A percentile compares a stretch with the other conserved stretches of the same genome.
These are phyloP conservation scores for Penicillium herquei DNA, from an alignment of 495 filamentous ascomycete species.

Conservation along the genomic window DNA sequence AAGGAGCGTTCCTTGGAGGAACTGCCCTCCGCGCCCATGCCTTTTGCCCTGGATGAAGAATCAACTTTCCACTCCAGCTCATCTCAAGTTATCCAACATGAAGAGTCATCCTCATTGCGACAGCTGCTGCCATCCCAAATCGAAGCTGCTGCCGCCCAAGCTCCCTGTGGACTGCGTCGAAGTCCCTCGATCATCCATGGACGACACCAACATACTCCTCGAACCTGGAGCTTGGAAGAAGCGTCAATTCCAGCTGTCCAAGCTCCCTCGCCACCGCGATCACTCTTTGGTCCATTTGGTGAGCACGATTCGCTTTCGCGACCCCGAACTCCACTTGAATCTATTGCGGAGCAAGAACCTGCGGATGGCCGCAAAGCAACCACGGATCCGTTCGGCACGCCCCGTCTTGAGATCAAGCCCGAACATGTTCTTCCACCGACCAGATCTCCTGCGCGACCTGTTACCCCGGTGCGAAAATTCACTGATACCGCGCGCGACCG, in stretches of 20 bases:
- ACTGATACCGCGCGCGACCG: conserved; percentile 53
- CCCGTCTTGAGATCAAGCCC: conserved; percentile 42
- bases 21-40: conserved; percentile 13
- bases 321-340: conserved; percentile 38
- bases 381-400: conserved; percentile 32
- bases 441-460: conserved; percentile 24
- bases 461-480: conserved; percentile 43
- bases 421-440: conserved; percentile 39
- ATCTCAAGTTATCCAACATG: conserved; percentile 43
- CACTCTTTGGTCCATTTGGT: conserved; percentile 24
- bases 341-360: conserved; percentile 43
- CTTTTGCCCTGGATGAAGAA: too few relatives aligned
- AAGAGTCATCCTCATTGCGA: conserved; percentile 16
- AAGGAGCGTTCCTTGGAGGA: conserved; percentile 18
- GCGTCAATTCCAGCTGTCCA: conserved; percentile 17
- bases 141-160: conserved; percentile 11
- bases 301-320: conserved; percentile 29
- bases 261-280: conserved; percentile 25
- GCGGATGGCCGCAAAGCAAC: conserved; percentile 15
- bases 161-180: conserved; percentile 32
- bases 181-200: conserved; percentile 39
- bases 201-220: conserved; percentile 27
- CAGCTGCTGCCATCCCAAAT: conserved; percentile 19
- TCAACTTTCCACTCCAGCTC: conserved; percentile 48
- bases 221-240: conserved; percentile 37